Base-by-base conservation (phyloP, 73 alveolate species). In the Paramecium primaurelia region DNA sequence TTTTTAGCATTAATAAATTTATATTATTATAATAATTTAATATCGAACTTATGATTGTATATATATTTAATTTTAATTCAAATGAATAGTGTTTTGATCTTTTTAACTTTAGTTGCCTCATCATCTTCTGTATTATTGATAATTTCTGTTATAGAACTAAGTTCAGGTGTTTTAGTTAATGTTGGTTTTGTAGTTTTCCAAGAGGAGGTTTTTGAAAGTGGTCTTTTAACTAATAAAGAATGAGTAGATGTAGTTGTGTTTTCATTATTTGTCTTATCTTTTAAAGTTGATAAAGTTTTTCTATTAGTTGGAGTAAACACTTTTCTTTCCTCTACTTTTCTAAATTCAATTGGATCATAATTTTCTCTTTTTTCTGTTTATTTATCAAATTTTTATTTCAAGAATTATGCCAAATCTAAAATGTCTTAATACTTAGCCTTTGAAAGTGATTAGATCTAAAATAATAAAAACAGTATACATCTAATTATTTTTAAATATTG, bases 301-400 rank as follows among this genome's bases (percentile, higher is more conserved):
- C 84, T 64, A 34, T 64, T 64, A 8, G 84, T 64, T 64, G 84
- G 84, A 64, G 42, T 64, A n/a, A 64, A 64, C 8, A 64, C 47
- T 18, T 64, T 64, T 64, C 84, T 64, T 64, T 64, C 84, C 12
- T 64, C 84, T 32, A 25, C 45, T 64, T 64, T 73, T 73, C 87
- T 73, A 73, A 37, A 73, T 44, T 73, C 87, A 16, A 37, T 18
- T 11, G 87, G 87, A 38, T 73, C 59, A 73, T 73, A 73, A 40
- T 38, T 38, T 73, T 73, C 60, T 38, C 87, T 73, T 14, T 73
- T 73, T 73, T 73, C 87, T 37, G 87, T 34, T 73, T 34, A 73
- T 38, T 73, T 73, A 73, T 73, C 87, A 38, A 73, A 73, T 38
- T 37, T 37, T 40, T 11, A 73, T 73, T 73, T 73, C 36, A 73